A percentile compares a stretch with the other conserved stretches of the same genome.
Conservation (phyloP, 192 early-diverging fungal genomes). For the Podila verticillata region DNA sequence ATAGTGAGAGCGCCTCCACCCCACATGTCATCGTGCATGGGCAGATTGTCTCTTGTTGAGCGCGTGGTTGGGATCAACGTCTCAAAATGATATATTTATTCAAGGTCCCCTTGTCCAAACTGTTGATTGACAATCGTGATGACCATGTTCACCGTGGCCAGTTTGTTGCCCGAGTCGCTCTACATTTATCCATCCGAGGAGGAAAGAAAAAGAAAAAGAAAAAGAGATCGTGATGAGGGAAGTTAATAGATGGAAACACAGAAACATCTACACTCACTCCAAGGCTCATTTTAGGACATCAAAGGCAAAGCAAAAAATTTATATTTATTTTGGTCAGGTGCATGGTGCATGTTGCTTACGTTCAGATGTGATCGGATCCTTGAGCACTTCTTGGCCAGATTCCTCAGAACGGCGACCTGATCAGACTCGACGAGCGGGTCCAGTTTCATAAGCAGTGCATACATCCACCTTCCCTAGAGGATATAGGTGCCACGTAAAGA, state of each 20-base stretch:
- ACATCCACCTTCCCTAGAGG: constrained; percentile 52
- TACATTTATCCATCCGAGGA: not conserved
- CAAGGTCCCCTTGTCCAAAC: constrained; percentile 53
- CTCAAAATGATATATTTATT: constrained; percentile 7
- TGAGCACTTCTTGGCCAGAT: constrained; percentile 51
- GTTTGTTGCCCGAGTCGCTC: constrained; percentile 33
- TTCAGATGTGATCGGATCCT: constrained; percentile 38
- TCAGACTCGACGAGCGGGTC: constrained; percentile 56
- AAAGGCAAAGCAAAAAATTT: not conserved
- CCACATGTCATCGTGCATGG: too few relatives aligned
- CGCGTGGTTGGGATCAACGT: too few relatives aligned
- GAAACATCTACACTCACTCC: too few relatives aligned
- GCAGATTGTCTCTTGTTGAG: too few relatives aligned
- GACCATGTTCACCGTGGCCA: constrained; percentile 54
- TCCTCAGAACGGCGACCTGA: constrained; percentile 50
- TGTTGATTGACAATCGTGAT: constrained; percentile 54
- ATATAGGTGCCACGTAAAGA: not conserved
- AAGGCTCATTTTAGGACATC: not conserved
- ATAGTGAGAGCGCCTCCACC: too few relatives aligned
- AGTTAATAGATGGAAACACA: too few relatives aligned
- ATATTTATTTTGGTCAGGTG: not conserved
- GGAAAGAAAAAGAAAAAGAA: not conserved
- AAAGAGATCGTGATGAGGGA: too few relatives aligned
- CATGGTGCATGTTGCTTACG: constrained; percentile 30
- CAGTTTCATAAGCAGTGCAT: constrained; percentile 51